Percentiles rank a stretch among this genome's conserved stretches.
Conservation (phyloP, 805 yeast species). For the Saccharomycopsis sp. region DNA sequence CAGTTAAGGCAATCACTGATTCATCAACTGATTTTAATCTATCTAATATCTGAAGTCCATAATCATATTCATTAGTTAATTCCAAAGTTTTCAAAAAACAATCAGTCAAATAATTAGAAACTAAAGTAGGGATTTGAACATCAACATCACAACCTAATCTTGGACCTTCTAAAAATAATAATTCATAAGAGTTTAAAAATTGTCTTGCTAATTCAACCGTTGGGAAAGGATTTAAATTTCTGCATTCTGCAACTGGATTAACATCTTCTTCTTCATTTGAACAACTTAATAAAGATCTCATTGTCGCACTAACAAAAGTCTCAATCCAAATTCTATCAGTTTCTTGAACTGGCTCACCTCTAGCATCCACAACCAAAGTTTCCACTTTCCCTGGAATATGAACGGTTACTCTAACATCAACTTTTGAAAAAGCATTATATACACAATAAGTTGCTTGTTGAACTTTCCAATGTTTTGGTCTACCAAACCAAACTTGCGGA, state of each 20-base stretch:
- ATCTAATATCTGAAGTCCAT: conserved; percentile 48
- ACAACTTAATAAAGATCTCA: conserved; percentile 54
- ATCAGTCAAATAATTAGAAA: conserved; percentile 63
- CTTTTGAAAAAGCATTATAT: conserved; percentile 48
- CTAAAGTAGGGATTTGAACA: conserved; percentile 54
- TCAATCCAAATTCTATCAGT: conserved; percentile 44
- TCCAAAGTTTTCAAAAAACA: conserved; percentile 56
- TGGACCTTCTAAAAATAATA: conserved; percentile 55
- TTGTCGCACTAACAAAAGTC: conserved; percentile 47
- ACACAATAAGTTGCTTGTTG: conserved; percentile 61
- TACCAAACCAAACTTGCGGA: conserved; percentile 76
- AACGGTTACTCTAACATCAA: conserved; percentile 63
- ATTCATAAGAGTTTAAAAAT: conserved; percentile 57
- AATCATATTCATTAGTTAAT: conserved; percentile 53
- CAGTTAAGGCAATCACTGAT: conserved; percentile 46
- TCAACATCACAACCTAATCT: conserved; percentile 58
- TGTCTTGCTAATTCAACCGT: conserved; percentile 35
- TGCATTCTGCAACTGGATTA: conserved; percentile 67
- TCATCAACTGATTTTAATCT: conserved; percentile 43
- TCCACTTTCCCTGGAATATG: conserved; percentile 69
- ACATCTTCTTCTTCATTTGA: conserved; percentile 59
- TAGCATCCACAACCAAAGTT: conserved; percentile 35
- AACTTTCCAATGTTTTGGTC: conserved; percentile 56
- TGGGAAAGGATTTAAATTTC: conserved; percentile 69
- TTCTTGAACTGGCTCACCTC: conserved; percentile 46